Evolutionary conservation across 306 rosid species (phyloP).

Genomic region (Prunus fruticosa): DNA sequence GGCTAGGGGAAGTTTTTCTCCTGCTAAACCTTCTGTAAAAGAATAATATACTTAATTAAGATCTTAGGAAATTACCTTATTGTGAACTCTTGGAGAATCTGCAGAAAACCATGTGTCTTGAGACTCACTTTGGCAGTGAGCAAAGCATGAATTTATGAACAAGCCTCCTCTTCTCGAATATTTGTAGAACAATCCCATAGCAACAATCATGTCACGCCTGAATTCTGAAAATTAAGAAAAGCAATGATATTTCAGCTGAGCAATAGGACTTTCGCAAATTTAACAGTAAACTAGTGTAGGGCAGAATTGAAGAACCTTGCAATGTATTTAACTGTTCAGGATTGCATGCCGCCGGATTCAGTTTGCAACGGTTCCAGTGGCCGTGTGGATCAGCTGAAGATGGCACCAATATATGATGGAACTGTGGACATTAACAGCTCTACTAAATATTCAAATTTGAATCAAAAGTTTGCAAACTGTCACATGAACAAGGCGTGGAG

Average conservation of each 20-base stretch:
- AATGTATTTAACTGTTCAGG: constrained; percentile 44
- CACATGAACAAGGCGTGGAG: not conserved
- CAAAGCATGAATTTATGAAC: constrained; percentile 91
- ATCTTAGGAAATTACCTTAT: constrained; percentile 15
- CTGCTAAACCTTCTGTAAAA: too few species aligned
- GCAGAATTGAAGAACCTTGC: constrained; percentile 36
- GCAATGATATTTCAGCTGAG: too few species aligned
- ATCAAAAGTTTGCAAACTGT: not conserved
- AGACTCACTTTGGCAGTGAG: constrained; percentile 95
- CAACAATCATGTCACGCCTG: constrained; percentile 62
- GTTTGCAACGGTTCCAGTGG: constrained; percentile 78
- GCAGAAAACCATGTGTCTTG: constrained; percentile 82
- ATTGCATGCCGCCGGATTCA: constrained; percentile 59
- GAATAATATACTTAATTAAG: too few species aligned
- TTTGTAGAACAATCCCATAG: constrained; percentile 42
- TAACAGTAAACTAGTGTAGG: too few species aligned
- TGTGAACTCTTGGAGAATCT: constrained; percentile 70
- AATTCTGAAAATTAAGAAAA: constrained; percentile 40
- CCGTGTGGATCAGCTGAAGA: constrained; percentile 73
- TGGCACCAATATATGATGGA: constrained; percentile 71
- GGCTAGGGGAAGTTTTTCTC: too few species aligned
- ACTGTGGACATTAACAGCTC: not conserved
- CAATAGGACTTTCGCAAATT: not conserved
- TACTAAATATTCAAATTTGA: not conserved
- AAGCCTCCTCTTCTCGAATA: constrained; percentile 70